These are phyloP conservation scores for Rasamsonia emersonii DNA, from an alignment of 2,329 filamentous ascomycete species.

Conservation along the genomic window DNA sequence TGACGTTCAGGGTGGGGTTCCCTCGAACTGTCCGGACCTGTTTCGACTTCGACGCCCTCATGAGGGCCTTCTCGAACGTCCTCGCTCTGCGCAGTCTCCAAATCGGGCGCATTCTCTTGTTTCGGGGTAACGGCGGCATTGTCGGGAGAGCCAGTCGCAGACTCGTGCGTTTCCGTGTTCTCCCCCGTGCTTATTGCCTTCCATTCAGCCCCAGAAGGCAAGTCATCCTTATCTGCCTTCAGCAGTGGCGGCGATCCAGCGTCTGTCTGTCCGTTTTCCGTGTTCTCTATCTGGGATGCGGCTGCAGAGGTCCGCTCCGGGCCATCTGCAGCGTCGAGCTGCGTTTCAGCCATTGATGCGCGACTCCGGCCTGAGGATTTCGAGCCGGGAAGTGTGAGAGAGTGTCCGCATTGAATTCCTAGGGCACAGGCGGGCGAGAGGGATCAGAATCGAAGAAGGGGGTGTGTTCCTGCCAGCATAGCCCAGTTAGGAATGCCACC, in stretches of 20 bases:
- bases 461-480: constrained; percentile 6
- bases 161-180: constrained; percentile 7
- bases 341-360: constrained; percentile 35
- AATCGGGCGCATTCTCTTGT: constrained; percentile 12
- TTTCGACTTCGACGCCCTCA: constrained; percentile 10
- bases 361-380: constrained; percentile 25
- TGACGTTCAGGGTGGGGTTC: constrained; percentile 7
- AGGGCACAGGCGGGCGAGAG: constrained; percentile 8
- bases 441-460: constrained; percentile 12
- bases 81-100: constrained; percentile 10
- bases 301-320: constrained; percentile 18
- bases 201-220: constrained; percentile 21
- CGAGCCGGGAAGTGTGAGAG: constrained; percentile 14
- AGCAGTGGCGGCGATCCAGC: constrained; percentile 17
- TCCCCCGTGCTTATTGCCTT: constrained; percentile 19
- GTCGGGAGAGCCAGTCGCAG: constrained; percentile 16
- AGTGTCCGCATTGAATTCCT: constrained; percentile 23
- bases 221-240: constrained; percentile 23
- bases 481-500: not conserved
- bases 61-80: constrained; percentile 12
- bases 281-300: constrained; percentile 19
- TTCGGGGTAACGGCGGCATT: constrained; percentile 16
- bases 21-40: constrained; percentile 5
- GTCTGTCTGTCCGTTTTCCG: constrained; percentile 18
- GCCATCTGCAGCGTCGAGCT: constrained; percentile 25